Percentiles rank a stretch among this genome's conserved stretches.
Conservation (phyloP, 176 grass and related monocot genomes). For the Oryza meyeriana region DNA sequence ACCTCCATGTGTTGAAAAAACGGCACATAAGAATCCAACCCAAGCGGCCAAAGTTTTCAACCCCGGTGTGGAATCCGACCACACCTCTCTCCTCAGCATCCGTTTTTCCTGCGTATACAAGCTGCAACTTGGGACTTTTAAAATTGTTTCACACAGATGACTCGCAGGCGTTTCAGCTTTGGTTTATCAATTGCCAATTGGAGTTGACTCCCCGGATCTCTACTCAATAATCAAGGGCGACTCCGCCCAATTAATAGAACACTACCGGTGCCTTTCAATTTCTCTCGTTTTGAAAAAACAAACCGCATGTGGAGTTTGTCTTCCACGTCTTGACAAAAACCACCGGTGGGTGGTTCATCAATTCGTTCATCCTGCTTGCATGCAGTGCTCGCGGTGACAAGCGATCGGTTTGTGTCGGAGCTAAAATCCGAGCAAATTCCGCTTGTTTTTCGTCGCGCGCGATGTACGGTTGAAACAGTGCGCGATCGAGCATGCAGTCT, state of each 20-base stretch:
- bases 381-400: background rate
- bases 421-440: slow-evolving; percentile 15
- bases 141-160: slow-evolving; percentile 43
- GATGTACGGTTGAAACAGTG: background rate
- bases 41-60: slow-evolving; percentile 45
- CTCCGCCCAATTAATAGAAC: slow-evolving; percentile 49
- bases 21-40: slow-evolving; percentile 38
- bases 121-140: slow-evolving; percentile 38
- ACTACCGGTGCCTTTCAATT: background rate
- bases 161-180: background rate
- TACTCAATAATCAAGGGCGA: slow-evolving; percentile 16
- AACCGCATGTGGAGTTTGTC: background rate
- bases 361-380: slow-evolving; percentile 4
- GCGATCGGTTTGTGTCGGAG: background rate
- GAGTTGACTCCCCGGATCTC: slow-evolving; percentile 30
- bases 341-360: slow-evolving; percentile 17
- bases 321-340: slow-evolving; percentile 15
- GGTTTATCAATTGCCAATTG: background rate
- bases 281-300: background rate
- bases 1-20: slow-evolving; percentile 38
- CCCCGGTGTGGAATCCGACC: slow-evolving; percentile 41
- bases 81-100: slow-evolving; percentile 19
- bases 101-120: slow-evolving; percentile 20
- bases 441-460: background rate
- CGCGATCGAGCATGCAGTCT: background rate